Evolutionary conservation across 2,329 filamentous ascomycete genomes (phyloP), one percentile per base, ranked within the genome.

Genomic region (Aspergillus luchuensis): DNA sequence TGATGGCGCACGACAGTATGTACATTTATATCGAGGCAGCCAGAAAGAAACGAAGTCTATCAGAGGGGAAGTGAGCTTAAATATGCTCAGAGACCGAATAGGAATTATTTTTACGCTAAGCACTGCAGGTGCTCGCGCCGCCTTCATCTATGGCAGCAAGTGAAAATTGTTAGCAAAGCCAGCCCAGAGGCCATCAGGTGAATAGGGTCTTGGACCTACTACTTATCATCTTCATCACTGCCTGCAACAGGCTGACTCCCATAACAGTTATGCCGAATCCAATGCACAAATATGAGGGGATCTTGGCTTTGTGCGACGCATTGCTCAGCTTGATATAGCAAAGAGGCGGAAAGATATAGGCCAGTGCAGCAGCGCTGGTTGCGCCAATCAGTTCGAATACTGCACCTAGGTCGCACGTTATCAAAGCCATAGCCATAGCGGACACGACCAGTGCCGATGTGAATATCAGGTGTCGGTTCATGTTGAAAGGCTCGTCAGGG

Each of bases 361-460:
- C 95, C 75, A 99, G 84, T 6, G 92, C 92, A 69, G 93, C 95
- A 3, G 95, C 95, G 73, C 91, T 96, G 38, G 95, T 99, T 6
- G 95, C 92, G 63, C 95, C 95, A 60, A 99, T 95, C 17, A 99
- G 82, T 80, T 99, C 95, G 72, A 99, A 97, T 1, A 99, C 94
- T 48, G 91, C 87, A 56, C 95, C 95, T 3, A 99, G 82, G 74
- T 99, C 95, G 78, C 95, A 98, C 0, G 93, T 98, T 62, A 96
- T 74, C 58, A 99, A 82, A 63, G 90, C 90, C 57, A 98, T 75
- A 6, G 80, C 80, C 85, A 95, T 90, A 56, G 94, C 91, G 23
- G 85, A 82, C 4, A 91, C 81, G n/a, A 98, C 91, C 25, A 98
- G 83, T 4, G 87, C 82, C 0, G 92, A 92, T 66, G 90, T 96